phyloP scores from a whole-genome alignment of 2,329 filamentous ascomycete species.

The Talaromyces sp. region DNA sequence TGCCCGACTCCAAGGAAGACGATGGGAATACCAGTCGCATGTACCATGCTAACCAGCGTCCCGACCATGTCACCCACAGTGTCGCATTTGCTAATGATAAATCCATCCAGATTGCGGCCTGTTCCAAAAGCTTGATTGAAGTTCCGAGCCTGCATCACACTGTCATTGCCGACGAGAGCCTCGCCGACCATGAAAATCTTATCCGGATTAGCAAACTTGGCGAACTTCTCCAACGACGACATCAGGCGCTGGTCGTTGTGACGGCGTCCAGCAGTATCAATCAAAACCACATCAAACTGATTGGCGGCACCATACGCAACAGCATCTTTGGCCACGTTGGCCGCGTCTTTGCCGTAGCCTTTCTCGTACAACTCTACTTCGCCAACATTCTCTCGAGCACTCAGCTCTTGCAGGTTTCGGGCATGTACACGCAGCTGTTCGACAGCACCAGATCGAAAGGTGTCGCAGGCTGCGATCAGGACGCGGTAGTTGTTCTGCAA shows the following conservation, averaged over 20 bases:
- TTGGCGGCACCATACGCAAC: conserved; percentile 72
- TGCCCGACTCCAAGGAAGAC: conserved; percentile 77
- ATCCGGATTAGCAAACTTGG: conserved; percentile 89
- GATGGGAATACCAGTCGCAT: conserved; percentile 93
- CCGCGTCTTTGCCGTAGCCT: conserved; percentile 96
- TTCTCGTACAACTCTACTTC: conserved; percentile 90
- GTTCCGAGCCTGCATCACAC: conserved; percentile 90
- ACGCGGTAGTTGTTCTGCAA: conserved; percentile 96
- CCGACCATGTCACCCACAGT: conserved; percentile 99
- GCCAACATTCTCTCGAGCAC: conserved; percentile 71
- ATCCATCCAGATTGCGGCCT: conserved; percentile 78
- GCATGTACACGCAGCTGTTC: conserved; percentile 96
- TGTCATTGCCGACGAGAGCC: conserved; percentile 92
- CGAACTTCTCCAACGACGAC: conserved; percentile 95
- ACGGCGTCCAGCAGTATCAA: conserved; percentile 89
- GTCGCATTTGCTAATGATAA: conserved; percentile 98
- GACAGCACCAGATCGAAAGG: conserved; percentile 93
- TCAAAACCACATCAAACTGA: conserved; percentile 86
- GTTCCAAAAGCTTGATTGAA: conserved; percentile 91
- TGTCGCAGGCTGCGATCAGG: conserved; percentile 89
- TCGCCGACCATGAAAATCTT: conserved; percentile 97
- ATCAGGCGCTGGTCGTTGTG: conserved; percentile 96
- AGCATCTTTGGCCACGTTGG: conserved; percentile 89
- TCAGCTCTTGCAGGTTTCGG: conserved; percentile 84
- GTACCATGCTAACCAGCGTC: conserved; percentile 92